These are phyloP conservation scores for Haplosporangium gracile DNA, from an alignment of 192 early-diverging fungal species.

Conservation along the genomic window DNA sequence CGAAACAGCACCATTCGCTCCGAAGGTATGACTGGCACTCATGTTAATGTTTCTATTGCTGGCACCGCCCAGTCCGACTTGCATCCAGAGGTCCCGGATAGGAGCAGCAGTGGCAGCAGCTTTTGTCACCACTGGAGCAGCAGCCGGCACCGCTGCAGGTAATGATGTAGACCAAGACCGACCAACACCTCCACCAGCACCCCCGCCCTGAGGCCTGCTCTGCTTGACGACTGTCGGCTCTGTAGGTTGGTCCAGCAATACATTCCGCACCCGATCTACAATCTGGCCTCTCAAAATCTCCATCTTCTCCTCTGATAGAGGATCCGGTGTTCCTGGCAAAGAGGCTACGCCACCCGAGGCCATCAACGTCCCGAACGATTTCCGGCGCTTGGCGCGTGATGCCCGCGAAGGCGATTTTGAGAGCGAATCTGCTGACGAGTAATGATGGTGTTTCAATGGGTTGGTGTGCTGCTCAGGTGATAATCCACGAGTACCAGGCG, in stretches of 20 bases:
- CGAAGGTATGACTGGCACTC: not conserved
- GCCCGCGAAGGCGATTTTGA: slow-evolving; percentile 33
- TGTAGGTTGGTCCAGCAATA: slow-evolving; percentile 27
- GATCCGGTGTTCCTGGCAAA: not conserved
- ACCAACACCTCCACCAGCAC: not conserved
- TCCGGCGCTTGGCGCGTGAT: slow-evolving; percentile 44
- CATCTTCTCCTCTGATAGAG: slow-evolving; percentile 40
- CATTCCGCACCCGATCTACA: slow-evolving; percentile 42
- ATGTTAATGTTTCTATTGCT: not conserved
- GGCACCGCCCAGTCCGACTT: slow-evolving; percentile 17
- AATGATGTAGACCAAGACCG: not conserved
- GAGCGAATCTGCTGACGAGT: slow-evolving; percentile 9
- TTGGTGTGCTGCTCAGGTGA: slow-evolving; percentile 1
- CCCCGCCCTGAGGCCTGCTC: not conserved
- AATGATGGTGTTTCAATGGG: slow-evolving; percentile 38
- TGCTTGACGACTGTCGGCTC: not conserved
- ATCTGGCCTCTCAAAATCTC: slow-evolving; percentile 39
- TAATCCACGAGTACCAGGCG: slow-evolving; percentile 5
- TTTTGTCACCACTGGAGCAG: not conserved
- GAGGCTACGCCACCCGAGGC: slow-evolving; percentile 37
- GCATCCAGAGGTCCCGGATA: slow-evolving; percentile 36
- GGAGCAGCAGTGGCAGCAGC: not conserved
- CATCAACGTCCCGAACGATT: slow-evolving; percentile 38
- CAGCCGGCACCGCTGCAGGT: not conserved
- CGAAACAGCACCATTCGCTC: not conserved